Conservation (phyloP, 1,284 basidiomycete genomes). For the Ustilago shanxiensis region DNA sequence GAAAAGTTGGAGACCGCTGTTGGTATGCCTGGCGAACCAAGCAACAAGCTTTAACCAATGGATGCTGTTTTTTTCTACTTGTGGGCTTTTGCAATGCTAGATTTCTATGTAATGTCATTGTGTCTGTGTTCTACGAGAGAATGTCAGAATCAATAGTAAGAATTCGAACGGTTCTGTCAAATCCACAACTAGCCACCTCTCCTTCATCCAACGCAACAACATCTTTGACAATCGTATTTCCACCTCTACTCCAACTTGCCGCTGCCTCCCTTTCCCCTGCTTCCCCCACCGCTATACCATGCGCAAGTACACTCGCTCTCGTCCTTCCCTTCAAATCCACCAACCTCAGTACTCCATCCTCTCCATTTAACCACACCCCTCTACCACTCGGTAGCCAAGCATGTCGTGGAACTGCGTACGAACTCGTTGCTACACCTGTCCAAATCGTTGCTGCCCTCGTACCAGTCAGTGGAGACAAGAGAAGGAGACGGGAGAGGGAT, state of each 20-base stretch:
- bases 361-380: slow-evolving; percentile 60
- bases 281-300: slow-evolving; percentile 27
- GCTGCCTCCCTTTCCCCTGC: slow-evolving; percentile 9
- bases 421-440: slow-evolving; percentile 51
- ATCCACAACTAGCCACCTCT: slow-evolving; percentile 60
- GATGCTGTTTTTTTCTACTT: no score
- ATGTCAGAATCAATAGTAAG: slow-evolving; percentile 6
- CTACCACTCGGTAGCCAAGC: slow-evolving; percentile 54
- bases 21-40: slow-evolving; percentile 51
- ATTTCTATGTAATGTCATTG: background rate
- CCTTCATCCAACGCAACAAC: slow-evolving; percentile 48
- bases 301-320: slow-evolving; percentile 46
- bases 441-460: slow-evolving; percentile 53
- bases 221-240: slow-evolving; percentile 65
- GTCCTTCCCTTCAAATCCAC: slow-evolving; percentile 54
- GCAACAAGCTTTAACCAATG: slow-evolving; percentile 51
- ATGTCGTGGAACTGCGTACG: slow-evolving; percentile 57
- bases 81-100: no score
- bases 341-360: slow-evolving; percentile 61
- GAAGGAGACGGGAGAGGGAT: slow-evolving; percentile 50
- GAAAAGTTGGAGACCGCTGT: slow-evolving; percentile 58
- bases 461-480: slow-evolving; percentile 50
- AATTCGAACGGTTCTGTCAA: slow-evolving; percentile 58
- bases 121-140: background rate
- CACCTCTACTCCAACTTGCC: slow-evolving; percentile 57